These are phyloP conservation scores for Coniella lustricola DNA, from an alignment of 2,329 filamentous ascomycete genomes.

Conservation along the genomic window DNA sequence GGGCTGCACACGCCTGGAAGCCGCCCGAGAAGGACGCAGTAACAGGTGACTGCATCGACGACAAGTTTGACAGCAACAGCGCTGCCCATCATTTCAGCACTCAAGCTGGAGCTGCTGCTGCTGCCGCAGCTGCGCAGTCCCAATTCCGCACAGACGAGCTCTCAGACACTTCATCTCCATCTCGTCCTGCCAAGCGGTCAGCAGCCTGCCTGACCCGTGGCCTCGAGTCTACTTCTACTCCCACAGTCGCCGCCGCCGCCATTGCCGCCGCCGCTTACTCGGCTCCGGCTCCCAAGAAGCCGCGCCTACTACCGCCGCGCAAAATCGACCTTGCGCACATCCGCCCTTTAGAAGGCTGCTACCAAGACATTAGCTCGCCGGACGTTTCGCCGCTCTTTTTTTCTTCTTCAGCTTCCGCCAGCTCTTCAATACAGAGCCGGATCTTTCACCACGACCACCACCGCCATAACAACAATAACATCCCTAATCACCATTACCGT, in stretches of 20 bases:
- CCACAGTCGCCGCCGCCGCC: constrained; percentile 15
- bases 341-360: constrained; percentile 17
- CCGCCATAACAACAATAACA: no score
- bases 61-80: not conserved
- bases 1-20: constrained; percentile 20
- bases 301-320: constrained; percentile 39
- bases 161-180: constrained; percentile 6
- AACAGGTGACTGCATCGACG: not conserved
- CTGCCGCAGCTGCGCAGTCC: not conserved
- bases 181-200: not conserved
- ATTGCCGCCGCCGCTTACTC: no score
- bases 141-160: no score
- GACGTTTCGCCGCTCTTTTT: constrained; percentile 45
- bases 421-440: no score
- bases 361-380: constrained; percentile 11
- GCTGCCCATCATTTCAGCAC: constrained; percentile 4
- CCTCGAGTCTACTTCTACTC: no score
- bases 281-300: constrained; percentile 32
- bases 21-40: constrained; percentile 3
- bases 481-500: no score
- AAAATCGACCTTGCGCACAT: constrained; percentile 34
- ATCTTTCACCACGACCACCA: no score
- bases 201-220: no score
- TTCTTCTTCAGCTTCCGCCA: constrained; percentile 28
- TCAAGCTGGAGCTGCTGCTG: no score